Percentiles rank a stretch among this genome's conserved stretches.
These are phyloP conservation scores for Samsoniella hepiali DNA, from an alignment of 2,329 filamentous ascomycete genomes.

Conservation along the genomic window DNA sequence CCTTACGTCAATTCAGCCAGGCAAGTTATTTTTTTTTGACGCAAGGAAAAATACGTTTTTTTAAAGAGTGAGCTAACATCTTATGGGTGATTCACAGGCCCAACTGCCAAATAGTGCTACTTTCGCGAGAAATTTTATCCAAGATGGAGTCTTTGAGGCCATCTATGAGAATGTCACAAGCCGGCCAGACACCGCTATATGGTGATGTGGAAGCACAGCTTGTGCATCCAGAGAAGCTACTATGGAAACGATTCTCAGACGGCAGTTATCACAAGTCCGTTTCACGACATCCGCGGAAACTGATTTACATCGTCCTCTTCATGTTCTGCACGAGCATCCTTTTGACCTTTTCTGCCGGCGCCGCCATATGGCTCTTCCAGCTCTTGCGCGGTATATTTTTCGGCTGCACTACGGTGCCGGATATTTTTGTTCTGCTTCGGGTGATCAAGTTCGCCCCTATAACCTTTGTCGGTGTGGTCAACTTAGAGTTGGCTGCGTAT, in stretches of 20 bases:
- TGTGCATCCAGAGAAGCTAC: neutral
- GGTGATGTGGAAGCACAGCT: neutral
- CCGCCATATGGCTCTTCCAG: neutral
- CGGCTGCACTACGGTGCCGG: neutral
- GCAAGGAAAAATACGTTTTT: too few species aligned
- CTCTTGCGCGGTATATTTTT: neutral
- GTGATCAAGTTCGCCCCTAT: neutral
- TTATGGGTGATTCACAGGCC: neutral
- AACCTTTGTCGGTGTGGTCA: neutral
- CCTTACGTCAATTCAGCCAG: neutral
- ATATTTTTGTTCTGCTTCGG: neutral
- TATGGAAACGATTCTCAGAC: too few species aligned
- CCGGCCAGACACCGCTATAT: neutral
- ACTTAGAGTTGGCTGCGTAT: neutral
- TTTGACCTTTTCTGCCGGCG: neutral
- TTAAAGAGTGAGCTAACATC: neutral
- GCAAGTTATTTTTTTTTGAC: neutral
- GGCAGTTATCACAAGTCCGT: neutral
- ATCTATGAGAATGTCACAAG: neutral
- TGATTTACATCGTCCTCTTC: neutral
- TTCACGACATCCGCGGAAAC: neutral
- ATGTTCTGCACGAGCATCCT: neutral
- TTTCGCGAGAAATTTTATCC: neutral
- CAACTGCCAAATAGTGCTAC: neutral
- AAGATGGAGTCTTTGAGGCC: neutral